Base-by-base conservation (phyloP, 2,329 filamentous ascomycete genomes). In the Metarhizium sp. region DNA sequence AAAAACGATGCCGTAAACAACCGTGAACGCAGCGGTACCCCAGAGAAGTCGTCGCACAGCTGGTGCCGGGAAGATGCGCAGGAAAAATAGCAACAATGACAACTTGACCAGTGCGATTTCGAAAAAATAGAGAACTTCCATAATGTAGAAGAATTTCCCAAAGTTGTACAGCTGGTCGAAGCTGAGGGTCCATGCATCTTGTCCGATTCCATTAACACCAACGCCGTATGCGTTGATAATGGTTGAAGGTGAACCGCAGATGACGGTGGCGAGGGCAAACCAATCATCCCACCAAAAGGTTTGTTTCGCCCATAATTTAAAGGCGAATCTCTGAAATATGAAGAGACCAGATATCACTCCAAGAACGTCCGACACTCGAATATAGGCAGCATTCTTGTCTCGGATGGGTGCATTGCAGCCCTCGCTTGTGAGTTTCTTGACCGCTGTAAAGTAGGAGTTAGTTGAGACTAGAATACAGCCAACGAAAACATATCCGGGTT, bases 11-110 rank as follows among this genome's bases (percentile, higher is more conserved):
- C 65, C 67, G 30, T 63, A 66, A 6, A 63, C 25, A 3, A 59
- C 57, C 36, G 64, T 67, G 53, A 74, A 63, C 6, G 53, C 56
- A 4, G 68, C 57, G 3, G 67, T 67, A 4, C 57, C 60, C 60
- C 67, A 70, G 6, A 73, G 61, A 36, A 69, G 20, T n/a, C 61
- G 57, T 10, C 64, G 61, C 20, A 72, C 67, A 1, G 34, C 43
- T 4, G 46, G 57, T 0, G 61, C 60, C 3, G 69, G 69, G 48
- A 75, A 75, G 50, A 75, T 69, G 29, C 70, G 67, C 40, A 72
- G 63, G 57, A 72, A 75, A 57, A 75, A 73, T 55, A 67, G 65
- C 2, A 75, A 59, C 36, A 75, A 63, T 6, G 73, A 69, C 52
- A 73, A 58, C 61, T 75, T 73, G 25, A 71, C 65, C 10, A 73